Evolutionary conservation across 805 yeast species (phyloP).

Genomic region (Metschnikowia baotianmanensis): DNA sequence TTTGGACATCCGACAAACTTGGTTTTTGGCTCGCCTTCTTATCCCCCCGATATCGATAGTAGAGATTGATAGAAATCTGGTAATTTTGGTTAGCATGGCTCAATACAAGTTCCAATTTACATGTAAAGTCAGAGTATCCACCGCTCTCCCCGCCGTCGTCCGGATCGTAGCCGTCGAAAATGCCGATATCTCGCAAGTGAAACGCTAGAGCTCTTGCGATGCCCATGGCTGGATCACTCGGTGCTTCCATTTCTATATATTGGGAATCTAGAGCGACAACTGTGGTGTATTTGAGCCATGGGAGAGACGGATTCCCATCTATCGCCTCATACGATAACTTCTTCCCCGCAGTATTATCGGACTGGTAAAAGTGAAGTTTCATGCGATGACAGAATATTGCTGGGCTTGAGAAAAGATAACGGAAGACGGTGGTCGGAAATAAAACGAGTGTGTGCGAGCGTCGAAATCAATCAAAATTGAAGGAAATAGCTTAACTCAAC

Average conservation of each 20-base stretch:
- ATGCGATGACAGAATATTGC: conserved; percentile 3
- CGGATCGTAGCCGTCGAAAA: conserved; percentile 16
- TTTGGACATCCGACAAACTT: conserved; percentile 12
- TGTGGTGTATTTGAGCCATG: conserved; percentile 15
- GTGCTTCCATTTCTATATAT: conserved; percentile 13
- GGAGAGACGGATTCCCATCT: conserved; percentile 7
- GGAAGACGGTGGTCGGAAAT: background rate
- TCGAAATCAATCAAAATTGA: background rate
- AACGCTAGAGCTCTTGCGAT: conserved; percentile 16
- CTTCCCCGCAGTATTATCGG: conserved; percentile 12
- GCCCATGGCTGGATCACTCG: conserved; percentile 12
- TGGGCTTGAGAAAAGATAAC: background rate
- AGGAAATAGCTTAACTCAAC: conserved; percentile 1
- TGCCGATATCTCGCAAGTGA: conserved; percentile 16
- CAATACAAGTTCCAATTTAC: conserved; percentile 13
- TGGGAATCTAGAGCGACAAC: conserved; percentile 12
- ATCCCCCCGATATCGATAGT: conserved; percentile 10
- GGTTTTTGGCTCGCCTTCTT: conserved; percentile 2
- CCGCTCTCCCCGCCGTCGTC: conserved; percentile 11
- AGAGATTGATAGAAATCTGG: conserved; percentile 8
- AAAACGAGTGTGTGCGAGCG: background rate
- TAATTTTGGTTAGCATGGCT: conserved; percentile 5
- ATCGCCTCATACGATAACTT: conserved; percentile 12
- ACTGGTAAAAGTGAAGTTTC: conserved; percentile 13
- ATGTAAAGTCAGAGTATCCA: conserved; percentile 7